Base-by-base conservation (phyloP, 495 filamentous ascomycete genomes). In the Hyphodiscus hymeniophilus region DNA sequence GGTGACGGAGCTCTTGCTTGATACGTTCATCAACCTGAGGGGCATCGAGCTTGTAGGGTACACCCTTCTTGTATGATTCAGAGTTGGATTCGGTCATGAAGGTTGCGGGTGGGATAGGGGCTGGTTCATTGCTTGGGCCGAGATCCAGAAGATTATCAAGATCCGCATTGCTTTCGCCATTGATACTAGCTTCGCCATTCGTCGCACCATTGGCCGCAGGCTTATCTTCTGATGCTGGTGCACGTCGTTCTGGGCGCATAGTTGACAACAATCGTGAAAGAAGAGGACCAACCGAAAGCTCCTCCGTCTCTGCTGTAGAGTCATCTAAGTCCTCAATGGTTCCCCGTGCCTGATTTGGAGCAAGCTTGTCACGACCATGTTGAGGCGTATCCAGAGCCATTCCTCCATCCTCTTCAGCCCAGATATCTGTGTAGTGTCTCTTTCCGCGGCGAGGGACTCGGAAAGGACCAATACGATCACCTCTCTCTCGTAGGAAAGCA, bases 1-100 rank as follows among this genome's bases (percentile, higher is more conserved):
- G 86, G 65, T 95, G 84, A n/a, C 87, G 83, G 33, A 97, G 82
- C 59, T 99, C 92, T 39, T 83, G 80, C 67, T 94, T 85, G 41
- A 92, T 72, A 38, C 94, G 86, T 57, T 94, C 86, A 60, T 97
- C 94, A 11, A 96, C 74, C 54, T 87, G 81, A 2, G 73, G 66
- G 60, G 94, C 89, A 62, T 95, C 89, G 17, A 89, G 73, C 54
- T 87, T 88, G 12, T 71, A 72, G 47, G 75, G 72, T 2, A 62
- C 70, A 3, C 70, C 71, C 32, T 77, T 79, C 58, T 74, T 76
- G 73, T 73, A 79, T 5, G 70, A 62, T 52, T 79, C 75, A 8
- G 64, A 67, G 23, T 67, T 75, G 26, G 83, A 82, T 50, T 89
- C 86, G 3, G 81, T 71, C 74, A 95, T 85, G 39, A 74, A 80